Evolutionary conservation across 2,329 filamentous ascomycete genomes (phyloP), one percentile per base, ranked within the genome.

Genomic region (Venturia pyrina): DNA sequence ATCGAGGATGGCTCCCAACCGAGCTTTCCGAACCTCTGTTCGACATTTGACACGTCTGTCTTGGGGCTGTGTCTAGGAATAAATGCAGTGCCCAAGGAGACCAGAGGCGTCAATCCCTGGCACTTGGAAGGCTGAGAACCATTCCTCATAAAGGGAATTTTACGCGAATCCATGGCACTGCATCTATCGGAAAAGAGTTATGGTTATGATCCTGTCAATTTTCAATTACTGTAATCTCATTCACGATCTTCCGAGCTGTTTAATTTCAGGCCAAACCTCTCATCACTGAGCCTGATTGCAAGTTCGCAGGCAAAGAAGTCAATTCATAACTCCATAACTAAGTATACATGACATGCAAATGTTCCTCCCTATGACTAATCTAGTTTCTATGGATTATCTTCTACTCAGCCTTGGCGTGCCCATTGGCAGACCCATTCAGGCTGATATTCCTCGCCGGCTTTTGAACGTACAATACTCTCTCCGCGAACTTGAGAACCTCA

Each of bases 401-500:
- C 19, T 62, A 61, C 59, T 62, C 56, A n/a, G 24, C 41, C 32
- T 62, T 62, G 44, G n/a, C 46, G 53, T 44, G 59, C 64, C 53
- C 53, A 24, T 66, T 66, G 19, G 63, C 64, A 48, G 28, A 43
- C 21, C 21, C 56, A 21, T 66, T 24, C 0, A 24, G 15, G 1
- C 24, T 43, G 28, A 46, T 24, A 40, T 50, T 66, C 43, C 28
- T 53, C 37, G 28, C 41, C 41, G 76, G 80, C 69, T 78, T 83
- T 70, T 85, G 80, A 71, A 84, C 77, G 74, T 89, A 90, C 70
- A 86, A 83, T 63, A 80, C 78, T 69, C 89, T 83, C 78, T 93
- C 89, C 43, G 86, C 70, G 57, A 85, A 79, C 78, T 93, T 93
- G 70, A 92, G 84, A 7, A 83, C 72, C 75, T 93, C 89, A 68